These are phyloP conservation scores for Coix lacrymajobi DNA, from an alignment of 176 grass and related monocot genomes.

Conservation along the genomic window DNA sequence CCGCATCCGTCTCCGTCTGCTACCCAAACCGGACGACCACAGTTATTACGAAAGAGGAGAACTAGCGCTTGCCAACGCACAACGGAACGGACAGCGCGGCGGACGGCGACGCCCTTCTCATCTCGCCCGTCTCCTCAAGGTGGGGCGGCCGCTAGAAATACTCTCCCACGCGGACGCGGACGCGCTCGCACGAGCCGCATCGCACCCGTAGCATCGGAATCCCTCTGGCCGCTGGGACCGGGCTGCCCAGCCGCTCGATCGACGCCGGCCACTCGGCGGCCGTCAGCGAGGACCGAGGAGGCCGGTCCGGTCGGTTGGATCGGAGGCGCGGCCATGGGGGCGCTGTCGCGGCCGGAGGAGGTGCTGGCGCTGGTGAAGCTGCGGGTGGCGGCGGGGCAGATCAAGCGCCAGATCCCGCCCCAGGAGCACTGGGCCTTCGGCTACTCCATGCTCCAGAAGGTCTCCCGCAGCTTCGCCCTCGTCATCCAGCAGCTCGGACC, in stretches of 20 bases:
- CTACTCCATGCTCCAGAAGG: conserved; percentile 94
- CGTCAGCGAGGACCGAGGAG: background rate
- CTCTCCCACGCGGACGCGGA: background rate
- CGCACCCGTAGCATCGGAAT: background rate
- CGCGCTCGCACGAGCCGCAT: background rate
- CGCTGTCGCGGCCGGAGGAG: conserved; percentile 65
- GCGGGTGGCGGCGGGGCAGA: conserved; percentile 58
- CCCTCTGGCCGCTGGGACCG: background rate
- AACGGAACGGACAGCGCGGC: background rate
- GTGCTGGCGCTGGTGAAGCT: conserved; percentile 71
- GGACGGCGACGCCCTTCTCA: conserved; percentile 16
- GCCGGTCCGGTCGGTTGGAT: background rate
- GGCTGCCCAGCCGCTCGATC: background rate
- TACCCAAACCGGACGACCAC: background rate
- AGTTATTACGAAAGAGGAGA: background rate
- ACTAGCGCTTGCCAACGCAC: background rate
- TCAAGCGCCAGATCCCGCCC: conserved; percentile 86
- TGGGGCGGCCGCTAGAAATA: background rate
- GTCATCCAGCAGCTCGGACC: conserved; percentile 97
- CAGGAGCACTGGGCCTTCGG: conserved; percentile 94
- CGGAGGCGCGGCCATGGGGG: conserved; percentile 21
- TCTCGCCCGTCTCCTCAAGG: background rate
- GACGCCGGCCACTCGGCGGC: too few relatives aligned
- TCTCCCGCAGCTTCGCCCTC: conserved; percentile 93
- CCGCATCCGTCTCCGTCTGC: background rate